Percentiles rank a stretch among this genome's conserved stretches.
phyloP scores from a whole-genome alignment of 2,329 filamentous ascomycete species.

The Eurotiales sp. region DNA sequence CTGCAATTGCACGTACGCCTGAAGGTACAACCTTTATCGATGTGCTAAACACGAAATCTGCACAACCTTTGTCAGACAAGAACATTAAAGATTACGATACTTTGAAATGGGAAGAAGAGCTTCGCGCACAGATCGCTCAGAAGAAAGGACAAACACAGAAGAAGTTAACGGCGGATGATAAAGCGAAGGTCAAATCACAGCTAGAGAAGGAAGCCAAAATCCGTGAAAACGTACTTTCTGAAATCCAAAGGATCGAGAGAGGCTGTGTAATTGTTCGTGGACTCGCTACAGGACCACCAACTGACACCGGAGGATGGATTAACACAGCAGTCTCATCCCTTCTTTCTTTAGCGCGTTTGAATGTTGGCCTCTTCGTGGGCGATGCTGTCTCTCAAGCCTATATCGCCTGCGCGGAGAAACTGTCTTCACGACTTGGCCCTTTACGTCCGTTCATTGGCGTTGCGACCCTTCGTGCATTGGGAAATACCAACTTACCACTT shows the following conservation, averaged over 20 bases:
- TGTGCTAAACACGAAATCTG: slow-evolving; percentile 78
- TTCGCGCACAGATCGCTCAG: slow-evolving; percentile 78
- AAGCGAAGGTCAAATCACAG: slow-evolving; percentile 85
- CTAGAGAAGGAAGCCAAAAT: slow-evolving; percentile 81
- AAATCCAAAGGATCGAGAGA: slow-evolving; percentile 69
- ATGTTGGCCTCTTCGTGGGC: slow-evolving; percentile 76
- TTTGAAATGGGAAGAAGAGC: slow-evolving; percentile 93
- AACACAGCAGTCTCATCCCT: slow-evolving; percentile 72
- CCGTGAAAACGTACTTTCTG: slow-evolving; percentile 63
- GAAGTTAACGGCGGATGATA: slow-evolving; percentile 86
- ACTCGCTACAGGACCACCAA: slow-evolving; percentile 82
- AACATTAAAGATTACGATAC: slow-evolving; percentile 94
- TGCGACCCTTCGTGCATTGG: slow-evolving; percentile 76
- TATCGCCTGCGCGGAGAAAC: slow-evolving; percentile 71
- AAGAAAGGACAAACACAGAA: slow-evolving; percentile 83
- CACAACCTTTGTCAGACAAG: slow-evolving; percentile 70
- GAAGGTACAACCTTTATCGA: slow-evolving; percentile 88
- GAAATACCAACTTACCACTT: slow-evolving; percentile 66
- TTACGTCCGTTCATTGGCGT: slow-evolving; percentile 81
- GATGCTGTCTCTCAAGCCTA: slow-evolving; percentile 75
- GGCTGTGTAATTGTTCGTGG: slow-evolving; percentile 82
- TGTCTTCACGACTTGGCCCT: slow-evolving; percentile 69
- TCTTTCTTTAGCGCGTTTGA: slow-evolving; percentile 66
- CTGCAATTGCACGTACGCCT: slow-evolving; percentile 86
- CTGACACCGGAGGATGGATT: slow-evolving; percentile 84